Evolutionary conservation across 306 rosid species (phyloP), one percentile per base, ranked within the genome.

Genomic region (Astragalus glycyphyllos): DNA sequence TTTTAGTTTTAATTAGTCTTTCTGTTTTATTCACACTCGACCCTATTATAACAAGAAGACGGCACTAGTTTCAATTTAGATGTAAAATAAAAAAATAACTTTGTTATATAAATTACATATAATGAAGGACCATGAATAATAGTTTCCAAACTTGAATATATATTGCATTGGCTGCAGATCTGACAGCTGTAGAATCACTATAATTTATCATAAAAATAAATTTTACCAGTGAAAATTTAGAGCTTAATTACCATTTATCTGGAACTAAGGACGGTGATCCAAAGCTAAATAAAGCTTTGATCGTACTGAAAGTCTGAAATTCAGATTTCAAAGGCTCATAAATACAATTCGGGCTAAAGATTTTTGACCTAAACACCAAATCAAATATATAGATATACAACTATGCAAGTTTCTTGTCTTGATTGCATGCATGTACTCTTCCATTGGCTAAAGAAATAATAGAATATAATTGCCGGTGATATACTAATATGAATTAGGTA

Each of bases 31-130:
- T 60, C 26, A 59, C 37, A 34, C 26, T 34, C n/a, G 26, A 58
- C 23, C 45, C n/a, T 13, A 32, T 62, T 61, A 10, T 61, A 10
- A 40, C 49, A 10, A 40, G 15, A 37, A 59, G 65, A 14, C 65
- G 10, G 10, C 68, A 61, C 50, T 40, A 61, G 68, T 16, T 61
- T 62, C 68, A 41, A 20, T 62, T 41, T 61, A 61, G 34, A 60
- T 60, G 49, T 47, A 5, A 47, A 47, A 5, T 0, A 35, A 35
- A 35, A 26, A 34, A 34, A 34, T 4, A 34, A 34, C 38, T 34
- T 34, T 35, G 40, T 35, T 35, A 35, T 35, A 35, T 34, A 23
- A 26, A 26, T 26, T 26, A 26, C 31, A 26, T 35, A 35, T 7
- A 35, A 35, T 35, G 40, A 35, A 40, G 45, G 45, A 40, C 45